phyloP scores from a whole-genome alignment of 257 asterid genomes.

The Misopates orontium region DNA sequence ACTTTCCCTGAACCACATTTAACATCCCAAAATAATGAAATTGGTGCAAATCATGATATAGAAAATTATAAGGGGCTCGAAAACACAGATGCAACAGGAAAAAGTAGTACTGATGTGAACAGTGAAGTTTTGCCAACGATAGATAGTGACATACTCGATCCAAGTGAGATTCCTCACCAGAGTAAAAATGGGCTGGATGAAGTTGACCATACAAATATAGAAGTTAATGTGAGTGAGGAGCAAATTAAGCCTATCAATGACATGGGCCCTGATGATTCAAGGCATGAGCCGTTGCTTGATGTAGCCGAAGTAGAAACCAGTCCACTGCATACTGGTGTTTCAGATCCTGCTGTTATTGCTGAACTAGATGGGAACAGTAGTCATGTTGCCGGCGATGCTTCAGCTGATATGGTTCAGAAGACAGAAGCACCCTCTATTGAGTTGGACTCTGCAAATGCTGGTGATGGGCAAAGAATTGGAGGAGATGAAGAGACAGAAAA shows the following conservation, averaged over 20 bases:
- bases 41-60: slow-evolving; percentile 25
- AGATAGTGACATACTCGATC: slow-evolving; percentile 38
- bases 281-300: slow-evolving; percentile 30
- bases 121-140: slow-evolving; percentile 31
- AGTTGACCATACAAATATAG: slow-evolving; percentile 21
- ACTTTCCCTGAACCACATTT: slow-evolving; percentile 32
- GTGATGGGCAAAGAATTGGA: slow-evolving; percentile 34
- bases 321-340: slow-evolving; percentile 31
- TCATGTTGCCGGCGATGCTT: slow-evolving; percentile 30
- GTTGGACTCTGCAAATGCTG: slow-evolving; percentile 40
- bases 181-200: slow-evolving; percentile 36
- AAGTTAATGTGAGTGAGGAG: slow-evolving; percentile 25
- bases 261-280: slow-evolving; percentile 30
- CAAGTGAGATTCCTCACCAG: slow-evolving; percentile 31
- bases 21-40: slow-evolving; percentile 42
- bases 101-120: slow-evolving; percentile 28
- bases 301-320: slow-evolving; percentile 30
- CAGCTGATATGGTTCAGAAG: slow-evolving; percentile 35
- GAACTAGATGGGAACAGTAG: slow-evolving; percentile 28
- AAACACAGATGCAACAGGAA: slow-evolving; percentile 27
- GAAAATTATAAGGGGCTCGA: slow-evolving; percentile 30
- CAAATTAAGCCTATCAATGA: slow-evolving; percentile 29
- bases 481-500: slow-evolving; percentile 38
- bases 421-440: slow-evolving; percentile 33
- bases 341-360: slow-evolving; percentile 22